Evolutionary conservation across 768 basidiomycete species (phyloP), one percentile per base, ranked within the genome.

Genomic region (Amanita exitialis): DNA sequence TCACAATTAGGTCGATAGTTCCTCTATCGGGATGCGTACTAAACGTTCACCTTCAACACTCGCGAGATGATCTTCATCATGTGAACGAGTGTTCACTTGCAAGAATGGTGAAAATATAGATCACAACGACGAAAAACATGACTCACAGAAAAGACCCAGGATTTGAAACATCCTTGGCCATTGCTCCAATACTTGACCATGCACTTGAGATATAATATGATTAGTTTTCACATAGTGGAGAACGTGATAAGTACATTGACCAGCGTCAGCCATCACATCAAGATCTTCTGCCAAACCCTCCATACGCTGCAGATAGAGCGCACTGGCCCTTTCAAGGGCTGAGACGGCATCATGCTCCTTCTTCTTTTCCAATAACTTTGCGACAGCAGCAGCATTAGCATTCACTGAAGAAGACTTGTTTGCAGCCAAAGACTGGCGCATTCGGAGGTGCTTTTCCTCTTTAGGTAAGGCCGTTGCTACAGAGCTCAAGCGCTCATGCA

Each of bases 141-240:
- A 71, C 83, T 59, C 58, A 89, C 87, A 58, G 61, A 87, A 89
- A 53, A 81, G 68, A 51, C 67, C 76, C 44, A 90, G 67, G 47
- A 86, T 86, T 56, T 80, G 76, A 59, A 90, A 89, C 87, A 90
- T 90, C 61, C 78, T 79, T 8, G 85, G 83, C 86, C 86, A 89
- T 54, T 88, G 85, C 52, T 79, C 79, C 21, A 87, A 74, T 3
- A 89, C 85, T 60, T 87, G 78, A 8, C 86, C 86, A 55, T 84
- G 82, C 30, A 83, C 86, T 18, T 37, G 12, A 41, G 10, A n/a
- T 9, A 16, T 10, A 16, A 15, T 30, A 16, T 50, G n/a, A 12
- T 51, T 16, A 47, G 36, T 3, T 41, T 42, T 39, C 8, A 45
- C 3, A 3, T 7, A 12, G 28, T 34, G 21, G 20, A 7, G 16